Conservation (phyloP, 495 filamentous ascomycete genomes). For the Penicillium simplicissimum region DNA sequence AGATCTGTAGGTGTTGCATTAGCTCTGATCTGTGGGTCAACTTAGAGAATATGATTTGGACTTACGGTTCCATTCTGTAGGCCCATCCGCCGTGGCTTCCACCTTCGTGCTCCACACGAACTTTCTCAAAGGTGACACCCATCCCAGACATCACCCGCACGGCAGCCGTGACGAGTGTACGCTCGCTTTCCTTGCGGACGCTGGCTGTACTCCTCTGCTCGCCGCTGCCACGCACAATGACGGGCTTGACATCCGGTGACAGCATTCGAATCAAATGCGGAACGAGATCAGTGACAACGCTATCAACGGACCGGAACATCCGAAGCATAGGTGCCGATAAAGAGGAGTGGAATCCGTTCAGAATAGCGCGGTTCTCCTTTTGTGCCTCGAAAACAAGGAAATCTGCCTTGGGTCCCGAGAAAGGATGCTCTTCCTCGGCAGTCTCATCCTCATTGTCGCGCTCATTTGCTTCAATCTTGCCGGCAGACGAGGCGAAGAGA, state of each 20-base stretch:
- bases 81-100: conserved; percentile 66
- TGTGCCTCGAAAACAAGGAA: conserved; percentile 74
- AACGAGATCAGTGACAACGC: conserved; percentile 75
- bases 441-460: conserved; percentile 49
- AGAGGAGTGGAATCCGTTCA: conserved; percentile 55
- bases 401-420: conserved; percentile 77
- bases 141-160: conserved; percentile 77
- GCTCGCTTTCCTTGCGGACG: conserved; percentile 83
- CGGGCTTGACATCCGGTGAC: conserved; percentile 85
- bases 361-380: conserved; percentile 63
- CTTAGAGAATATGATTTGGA: conserved; percentile 19
- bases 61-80: conserved; percentile 94
- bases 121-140: conserved; percentile 79
- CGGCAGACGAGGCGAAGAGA: conserved; percentile 68
- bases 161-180: conserved; percentile 72
- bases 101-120: conserved; percentile 68
- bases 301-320: conserved; percentile 72
- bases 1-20: conserved; percentile 44
- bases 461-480: conserved; percentile 35
- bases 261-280: conserved; percentile 82
- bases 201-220: conserved; percentile 69
- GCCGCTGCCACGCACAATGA: conserved; percentile 77
- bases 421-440: conserved; percentile 62
- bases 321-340: conserved; percentile 63
- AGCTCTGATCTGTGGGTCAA: conserved; percentile 25